Evolutionary conservation across 495 filamentous ascomycete genomes (phyloP).

Genomic region (Parachaetomium inaequale): DNA sequence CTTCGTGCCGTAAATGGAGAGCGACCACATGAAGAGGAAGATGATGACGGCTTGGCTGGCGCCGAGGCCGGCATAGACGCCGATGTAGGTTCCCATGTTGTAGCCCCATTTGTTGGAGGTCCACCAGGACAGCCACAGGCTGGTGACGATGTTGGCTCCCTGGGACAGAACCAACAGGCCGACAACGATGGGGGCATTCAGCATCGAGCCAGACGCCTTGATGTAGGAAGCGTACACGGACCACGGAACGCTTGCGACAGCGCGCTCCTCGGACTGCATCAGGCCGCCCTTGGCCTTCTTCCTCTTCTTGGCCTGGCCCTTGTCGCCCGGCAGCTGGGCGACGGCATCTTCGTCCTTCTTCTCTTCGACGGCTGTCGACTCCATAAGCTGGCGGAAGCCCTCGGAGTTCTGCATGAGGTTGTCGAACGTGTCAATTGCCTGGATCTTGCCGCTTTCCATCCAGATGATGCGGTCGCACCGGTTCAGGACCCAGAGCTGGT

Average conservation of each 20-base stretch:
- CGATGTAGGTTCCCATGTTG: conserved; percentile 71
- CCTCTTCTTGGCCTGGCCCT: conserved; percentile 56
- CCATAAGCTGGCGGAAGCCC: conserved; percentile 77
- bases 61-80: conserved; percentile 77
- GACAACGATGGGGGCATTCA: conserved; percentile 63
- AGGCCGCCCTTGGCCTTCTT: conserved; percentile 59
- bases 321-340: conserved; percentile 42
- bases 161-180: conserved; percentile 66
- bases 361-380: conserved; percentile 72
- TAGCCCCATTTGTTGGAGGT: conserved; percentile 69
- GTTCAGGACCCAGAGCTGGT: conserved; percentile 87
- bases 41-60: conserved; percentile 69
- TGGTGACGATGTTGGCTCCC: conserved; percentile 79
- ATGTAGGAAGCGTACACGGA: conserved; percentile 78
- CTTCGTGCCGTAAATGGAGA: conserved; percentile 75
- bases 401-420: conserved; percentile 74
- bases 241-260: conserved; percentile 78
- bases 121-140: conserved; percentile 92
- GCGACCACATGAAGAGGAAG: conserved; percentile 59
- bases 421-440: conserved; percentile 81
- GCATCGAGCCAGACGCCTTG: conserved; percentile 69
- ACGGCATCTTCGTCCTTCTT: conserved; percentile 48
- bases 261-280: conserved; percentile 90
- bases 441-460: conserved; percentile 81
- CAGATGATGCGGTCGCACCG: conserved; percentile 88